Conservation (phyloP, 2,329 filamentous ascomycete species). For the Decorospora gaudefroyi region DNA sequence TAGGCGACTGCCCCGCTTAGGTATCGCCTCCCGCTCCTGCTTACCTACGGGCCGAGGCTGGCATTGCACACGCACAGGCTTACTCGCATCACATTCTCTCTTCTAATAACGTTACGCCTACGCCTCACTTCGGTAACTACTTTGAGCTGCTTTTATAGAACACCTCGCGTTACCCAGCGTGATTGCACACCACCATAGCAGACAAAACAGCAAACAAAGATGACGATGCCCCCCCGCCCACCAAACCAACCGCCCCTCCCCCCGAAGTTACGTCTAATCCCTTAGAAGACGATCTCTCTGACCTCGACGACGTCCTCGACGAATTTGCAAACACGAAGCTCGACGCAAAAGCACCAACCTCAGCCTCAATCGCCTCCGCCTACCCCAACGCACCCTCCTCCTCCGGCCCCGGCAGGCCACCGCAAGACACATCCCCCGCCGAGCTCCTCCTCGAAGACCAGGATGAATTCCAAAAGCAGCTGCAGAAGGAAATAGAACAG, state of each 20-base stretch:
- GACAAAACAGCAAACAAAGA: conserved; percentile 27
- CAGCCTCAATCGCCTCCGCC: conserved; percentile 35
- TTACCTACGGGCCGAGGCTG: conserved; percentile 40
- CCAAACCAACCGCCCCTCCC: conserved; percentile 24
- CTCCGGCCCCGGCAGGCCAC: conserved; percentile 49
- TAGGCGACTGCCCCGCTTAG: conserved; percentile 24
- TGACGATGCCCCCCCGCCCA: conserved; percentile 18
- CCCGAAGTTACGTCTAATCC: conserved; percentile 70
- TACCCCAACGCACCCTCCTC: conserved; percentile 44
- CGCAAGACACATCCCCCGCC: conserved; percentile 35
- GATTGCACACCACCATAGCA: conserved; percentile 19
- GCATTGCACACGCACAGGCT: conserved; percentile 11
- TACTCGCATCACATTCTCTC: too few relatives aligned
- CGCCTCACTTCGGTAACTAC: too few relatives aligned
- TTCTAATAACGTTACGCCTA: too few relatives aligned
- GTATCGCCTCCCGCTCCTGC: conserved; percentile 2
- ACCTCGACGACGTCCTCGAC: conserved; percentile 93
- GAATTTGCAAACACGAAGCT: conserved; percentile 76
- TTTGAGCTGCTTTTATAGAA: too few relatives aligned
- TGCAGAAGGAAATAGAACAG: conserved; percentile 89
- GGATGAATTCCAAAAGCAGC: conserved; percentile 81
- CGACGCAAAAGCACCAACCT: conserved; percentile 51
- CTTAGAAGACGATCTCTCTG: conserved; percentile 89
- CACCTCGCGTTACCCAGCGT: background rate
- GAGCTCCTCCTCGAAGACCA: conserved; percentile 40